Conservation (phyloP, 2,329 filamentous ascomycete species). For the Cordyceps militaris region DNA sequence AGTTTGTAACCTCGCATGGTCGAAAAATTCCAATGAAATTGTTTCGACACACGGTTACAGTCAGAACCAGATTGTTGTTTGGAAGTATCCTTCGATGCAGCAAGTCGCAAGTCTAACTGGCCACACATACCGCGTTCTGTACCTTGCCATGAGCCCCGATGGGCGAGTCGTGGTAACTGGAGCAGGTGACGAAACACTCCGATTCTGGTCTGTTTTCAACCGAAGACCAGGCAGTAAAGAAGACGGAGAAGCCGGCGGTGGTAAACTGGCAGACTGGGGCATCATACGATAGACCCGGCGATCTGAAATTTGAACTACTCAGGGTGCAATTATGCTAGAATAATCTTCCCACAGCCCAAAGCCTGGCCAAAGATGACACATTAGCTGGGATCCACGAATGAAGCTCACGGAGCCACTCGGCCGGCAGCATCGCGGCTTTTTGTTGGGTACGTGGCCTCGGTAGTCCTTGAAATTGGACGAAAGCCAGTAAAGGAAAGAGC, state of each 20-base stretch:
- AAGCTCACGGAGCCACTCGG: too few relatives aligned
- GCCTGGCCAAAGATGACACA: too few relatives aligned
- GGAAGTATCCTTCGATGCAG: slow-evolving; percentile 98
- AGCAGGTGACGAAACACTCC: slow-evolving; percentile 88
- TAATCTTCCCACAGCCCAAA: too few relatives aligned
- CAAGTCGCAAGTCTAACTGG: slow-evolving; percentile 93
- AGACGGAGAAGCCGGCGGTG: slow-evolving; percentile 53
- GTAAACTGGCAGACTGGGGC: slow-evolving; percentile 69
- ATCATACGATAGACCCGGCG: slow-evolving; percentile 67
- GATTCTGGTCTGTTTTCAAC: slow-evolving; percentile 96
- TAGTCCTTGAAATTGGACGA: not conserved
- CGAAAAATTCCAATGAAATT: slow-evolving; percentile 94
- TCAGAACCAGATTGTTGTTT: slow-evolving; percentile 97
- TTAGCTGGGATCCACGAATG: too few relatives aligned
- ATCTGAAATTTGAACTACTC: too few relatives aligned
- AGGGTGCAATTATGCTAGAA: too few relatives aligned
- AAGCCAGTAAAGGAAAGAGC: not conserved
- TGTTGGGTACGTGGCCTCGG: not conserved
- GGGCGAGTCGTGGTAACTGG: slow-evolving; percentile 91
- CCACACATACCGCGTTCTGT: slow-evolving; percentile 93
- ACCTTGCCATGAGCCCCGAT: slow-evolving; percentile 95
- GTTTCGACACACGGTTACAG: slow-evolving; percentile 96
- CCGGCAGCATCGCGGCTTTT: not conserved
- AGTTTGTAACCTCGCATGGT: slow-evolving; percentile 98
- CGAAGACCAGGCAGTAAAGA: slow-evolving; percentile 67